Base-by-base conservation (phyloP, 1,284 basidiomycete genomes). In the Mycena citricolor region DNA sequence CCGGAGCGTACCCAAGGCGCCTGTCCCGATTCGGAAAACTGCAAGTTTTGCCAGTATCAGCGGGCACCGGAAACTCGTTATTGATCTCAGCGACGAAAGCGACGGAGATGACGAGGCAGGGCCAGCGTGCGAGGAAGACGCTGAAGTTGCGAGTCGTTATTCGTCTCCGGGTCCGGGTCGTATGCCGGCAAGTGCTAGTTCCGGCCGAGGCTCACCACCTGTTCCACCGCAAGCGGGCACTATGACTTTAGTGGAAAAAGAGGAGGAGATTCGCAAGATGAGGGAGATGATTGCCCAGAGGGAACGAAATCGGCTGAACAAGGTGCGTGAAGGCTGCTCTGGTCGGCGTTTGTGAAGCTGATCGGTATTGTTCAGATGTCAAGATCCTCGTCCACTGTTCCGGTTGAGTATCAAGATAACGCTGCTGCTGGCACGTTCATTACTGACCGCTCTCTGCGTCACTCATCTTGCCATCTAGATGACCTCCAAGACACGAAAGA, bases 51-150 rank as follows among this genome's bases (percentile, higher is more conserved):
- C 79, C 22, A 78, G 74, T 39, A 61, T 86, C 26, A 72, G 67
- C 47, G 69, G 69, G 11, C 71, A 71, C 55, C 68, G 79, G 28
- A 74, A 81, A 52, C 83, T 83, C 57, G 79, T 90, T 37, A 89
- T 90, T 52, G 80, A 90, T 49, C 58, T 89, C 37, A 89, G 85
- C 61, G 87, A 90, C 56, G 86, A 88, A 52, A 83, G 77, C 17
- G 81, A 81, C 29, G 62, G 54, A 22, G 66, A 63, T 28, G 64
- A 59, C n/a, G 59, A 59, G 26, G 52, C 54, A 14, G 44, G 48
- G 46, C 49, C 59, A 34, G 42, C 50, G 41, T 33, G 39, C 19
- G 34, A 44, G 22, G 19, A 46, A 51, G 4, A 29, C 32, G 23
- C 67, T 65, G 39, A 42, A n/a, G 32, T 13, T 6, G 44, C 42